Conservation (phyloP, 352 stramenopile species). For the Pythium chondricola region DNA sequence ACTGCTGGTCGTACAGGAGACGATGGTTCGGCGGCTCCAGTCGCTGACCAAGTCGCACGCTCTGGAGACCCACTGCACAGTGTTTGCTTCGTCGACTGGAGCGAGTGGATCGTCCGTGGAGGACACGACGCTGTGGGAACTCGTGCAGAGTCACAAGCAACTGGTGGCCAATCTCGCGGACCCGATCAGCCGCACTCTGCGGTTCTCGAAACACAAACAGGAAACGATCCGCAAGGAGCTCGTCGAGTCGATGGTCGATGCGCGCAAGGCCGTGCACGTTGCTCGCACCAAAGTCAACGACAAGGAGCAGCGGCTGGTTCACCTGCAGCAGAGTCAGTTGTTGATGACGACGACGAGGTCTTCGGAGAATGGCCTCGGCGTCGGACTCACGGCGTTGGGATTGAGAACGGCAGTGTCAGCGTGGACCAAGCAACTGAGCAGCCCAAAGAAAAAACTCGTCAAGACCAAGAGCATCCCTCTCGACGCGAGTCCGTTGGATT, state of each 20-base stretch:
- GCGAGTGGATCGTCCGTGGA: neutral
- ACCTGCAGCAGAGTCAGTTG: conserved; percentile 1
- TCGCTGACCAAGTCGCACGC: conserved; percentile 16
- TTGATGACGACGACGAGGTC: neutral
- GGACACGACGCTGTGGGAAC: conserved; percentile 16
- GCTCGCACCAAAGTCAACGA: conserved; percentile 19
- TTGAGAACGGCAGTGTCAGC: conserved; percentile 20
- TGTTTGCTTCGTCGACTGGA: conserved; percentile 8
- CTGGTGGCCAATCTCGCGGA: conserved; percentile 36
- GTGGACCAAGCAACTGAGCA: conserved; percentile 15
- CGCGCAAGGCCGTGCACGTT: conserved; percentile 12
- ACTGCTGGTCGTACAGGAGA: conserved; percentile 29
- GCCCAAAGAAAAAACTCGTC: conserved; percentile 13
- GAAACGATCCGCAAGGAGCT: conserved; percentile 38
- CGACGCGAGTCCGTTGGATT: neutral
- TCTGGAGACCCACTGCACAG: conserved; percentile 4
- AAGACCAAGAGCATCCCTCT: conserved; percentile 4
- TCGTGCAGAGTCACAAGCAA: conserved; percentile 30
- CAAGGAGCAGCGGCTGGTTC: conserved; percentile 10
- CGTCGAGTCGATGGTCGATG: conserved; percentile 28
- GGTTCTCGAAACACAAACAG: conserved; percentile 43
- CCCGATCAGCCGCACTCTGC: conserved; percentile 44
- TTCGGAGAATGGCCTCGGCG: neutral
- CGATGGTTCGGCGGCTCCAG: conserved; percentile 30
- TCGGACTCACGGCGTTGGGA: conserved; percentile 19